Base-by-base conservation (phyloP, 2,329 filamentous ascomycete species). In the Domatiomyces catenatus region DNA sequence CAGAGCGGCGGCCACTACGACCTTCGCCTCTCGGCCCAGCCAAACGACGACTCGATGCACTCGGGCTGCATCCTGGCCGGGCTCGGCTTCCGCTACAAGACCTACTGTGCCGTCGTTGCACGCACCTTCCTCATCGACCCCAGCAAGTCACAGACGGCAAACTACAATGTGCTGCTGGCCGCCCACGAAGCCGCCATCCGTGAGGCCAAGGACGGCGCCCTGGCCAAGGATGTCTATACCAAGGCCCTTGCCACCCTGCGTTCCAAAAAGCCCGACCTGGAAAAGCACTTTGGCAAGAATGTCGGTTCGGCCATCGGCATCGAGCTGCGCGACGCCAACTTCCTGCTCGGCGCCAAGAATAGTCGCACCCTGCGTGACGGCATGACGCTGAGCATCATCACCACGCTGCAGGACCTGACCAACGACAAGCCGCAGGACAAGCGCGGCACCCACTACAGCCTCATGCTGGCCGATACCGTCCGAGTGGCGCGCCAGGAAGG, bases 1-100 rank as follows among this genome's bases (percentile, higher is more conserved):
- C 90, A 98, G 71, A 96, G 89, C 62, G 92, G 93, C 59, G 92
- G 92, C 59, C 89, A 86, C 61, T 98, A 94, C 64, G 93, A 98
- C 62, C 72, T 98, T 26, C 86, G 84, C 61, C 83, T 94, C 61
- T 78, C 77, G 8, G 76, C 80, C 1, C 83, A 88, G 52, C 79
- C 88, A 8, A 89, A 86, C 54, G 74, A 80, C 51, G 61, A 69
- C 61, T 80, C 80, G 56, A 74, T 98, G 18, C 87, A 95, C 64
- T 82, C 90, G 0, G 93, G 92, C 42, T 87, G 95, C 60, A 98
- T 98, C 60, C 80, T 98, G 59, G 86, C 88, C 5, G 86, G 86
- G 1, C 80, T 98, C 68, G 92, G 92, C 49, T 76, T 98, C 55
- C 80, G 92, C 57, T 98, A 98, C 71, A 92, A 92, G 69, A 93